Base-by-base conservation (phyloP, 164 flowering plant species). In the Umbellularia californica region DNA sequence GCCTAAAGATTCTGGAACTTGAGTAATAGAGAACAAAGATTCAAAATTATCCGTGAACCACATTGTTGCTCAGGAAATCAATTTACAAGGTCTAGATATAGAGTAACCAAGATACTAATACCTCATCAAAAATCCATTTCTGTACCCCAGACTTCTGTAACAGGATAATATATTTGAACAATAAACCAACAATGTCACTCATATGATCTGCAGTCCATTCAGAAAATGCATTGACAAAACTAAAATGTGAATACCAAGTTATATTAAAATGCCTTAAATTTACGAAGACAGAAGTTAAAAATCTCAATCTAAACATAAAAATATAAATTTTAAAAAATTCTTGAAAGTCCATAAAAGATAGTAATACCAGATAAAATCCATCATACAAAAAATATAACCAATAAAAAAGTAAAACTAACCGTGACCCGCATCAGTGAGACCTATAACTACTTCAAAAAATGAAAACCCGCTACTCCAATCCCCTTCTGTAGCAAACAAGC, bases 121-220 rank as follows among this genome's bases (percentile, higher is more conserved):
- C 99, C 99, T 95, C 99, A 74, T 93, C 94, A 84, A 92, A 95
- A 79, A 95, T 93, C 99, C 99, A 90, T 82, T 89, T 79, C 77
- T 87, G 77, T 65, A 90, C 85, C 76, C 99, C 98, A 79, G 96
- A 89, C 51, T 90, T 75, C 73, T 87, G 89, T 70, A 95, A 74
- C 35, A 95, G 89, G 67, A 64, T 25, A 72, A 93, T 86, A 81
- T 95, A 93, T 79, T 81, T 92, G 80, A 95, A 95, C 68, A 93
- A 77, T 75, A 95, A 75, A 33, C 92, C 99, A 55, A 92, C 79
- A 69, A 92, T 88, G 77, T 92, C 93, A 69, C 88, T 87, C 89
- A 88, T 82, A 79, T 94, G 93, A 70, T 90, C 98, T 93, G 89
- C 65, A 80, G 77, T 67, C 47, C n/a, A 28, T 67, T 66, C 4